Evolutionary conservation across 108 stramenopile species (phyloP).

Genomic region (Nannochloropsis granulata): DNA sequence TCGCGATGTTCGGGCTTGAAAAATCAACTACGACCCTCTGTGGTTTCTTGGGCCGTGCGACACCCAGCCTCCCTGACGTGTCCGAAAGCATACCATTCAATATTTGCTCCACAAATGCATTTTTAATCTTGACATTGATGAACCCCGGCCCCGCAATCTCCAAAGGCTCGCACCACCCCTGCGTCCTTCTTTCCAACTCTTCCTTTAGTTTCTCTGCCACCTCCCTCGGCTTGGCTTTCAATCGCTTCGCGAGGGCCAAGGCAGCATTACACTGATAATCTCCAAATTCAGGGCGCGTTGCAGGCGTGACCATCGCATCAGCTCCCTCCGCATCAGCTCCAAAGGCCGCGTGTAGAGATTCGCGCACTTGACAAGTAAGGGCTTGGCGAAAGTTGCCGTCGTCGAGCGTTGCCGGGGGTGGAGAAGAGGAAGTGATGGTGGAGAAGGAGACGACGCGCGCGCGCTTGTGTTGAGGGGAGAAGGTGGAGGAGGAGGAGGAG

Average conservation of each 20-base stretch:
- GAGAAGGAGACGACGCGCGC: not conserved
- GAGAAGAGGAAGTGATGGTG: not conserved
- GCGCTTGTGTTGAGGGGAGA: not conserved
- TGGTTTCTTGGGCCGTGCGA: constrained; percentile 1
- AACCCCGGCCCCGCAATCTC: constrained; percentile 36
- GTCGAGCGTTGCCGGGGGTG: not conserved
- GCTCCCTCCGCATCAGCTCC: constrained; percentile 7
- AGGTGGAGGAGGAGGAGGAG: not conserved
- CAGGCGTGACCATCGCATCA: constrained; percentile 24
- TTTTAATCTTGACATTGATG: constrained; percentile 24
- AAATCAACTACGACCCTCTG: constrained; percentile 86
- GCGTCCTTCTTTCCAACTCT: not conserved
- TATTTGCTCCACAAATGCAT: not conserved
- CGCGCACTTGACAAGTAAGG: constrained; percentile 11
- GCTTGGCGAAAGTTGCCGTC: not conserved
- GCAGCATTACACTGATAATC: constrained; percentile 43
- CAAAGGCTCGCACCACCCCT: constrained; percentile 2
- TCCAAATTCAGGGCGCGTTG: constrained; percentile 30
- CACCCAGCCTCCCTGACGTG: not conserved
- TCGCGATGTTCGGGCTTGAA: constrained; percentile 98
- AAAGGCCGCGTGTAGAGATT: constrained; percentile 12
- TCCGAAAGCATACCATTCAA: constrained; percentile 11
- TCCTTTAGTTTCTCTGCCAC: constrained; percentile 26
- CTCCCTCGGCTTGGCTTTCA: constrained; percentile 26
- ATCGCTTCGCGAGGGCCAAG: constrained; percentile 29